Evolutionary conservation across 257 asterid species (phyloP), one percentile per base, ranked within the genome.

Genomic region (Scutellaria barbata): DNA sequence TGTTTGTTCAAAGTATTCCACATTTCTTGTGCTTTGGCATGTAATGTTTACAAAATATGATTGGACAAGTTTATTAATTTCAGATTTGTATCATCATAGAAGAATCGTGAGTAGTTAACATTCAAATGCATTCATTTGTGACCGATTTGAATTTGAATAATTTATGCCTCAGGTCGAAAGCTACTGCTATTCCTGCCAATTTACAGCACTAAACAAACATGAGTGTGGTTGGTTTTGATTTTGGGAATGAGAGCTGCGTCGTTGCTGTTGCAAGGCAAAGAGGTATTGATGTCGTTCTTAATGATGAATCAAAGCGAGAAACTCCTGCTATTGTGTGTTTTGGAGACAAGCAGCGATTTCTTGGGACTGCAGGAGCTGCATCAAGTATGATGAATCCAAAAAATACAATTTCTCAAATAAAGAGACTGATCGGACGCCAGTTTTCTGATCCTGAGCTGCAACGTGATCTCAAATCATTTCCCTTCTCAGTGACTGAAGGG

Each of bases 211-310:
- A 43, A 75, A 68, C 77, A 80, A 86, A 78, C 72, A 94, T 94
- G 99, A 94, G 99, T 55, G 99, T 94, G 83, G 99, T 94, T 22
- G 99, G 99, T 69, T 89, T 94, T 86, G 99, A 94, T 73, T 79
- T 94, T 45, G 97, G 99, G 47, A 94, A 94, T 8, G 97, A 94
- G 83, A 94, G 96, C 64, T 76, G 95, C 10, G 99, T 94, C 22
- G 97, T 94, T 63, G 97, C 99, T 0, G 99, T 94, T 57, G 99
- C 99, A 12, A 81, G 96, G 82, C 99, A 94, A 69, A 81, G 99
- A 59, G 99, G 99, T 14, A 94, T 94, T 51, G 99, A 94, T 62
- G 97, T 94, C 18, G 99, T 94, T 30, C 96, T 94, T 66, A 94
- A 94, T 45, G 89, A 94, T 45, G 99, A 94, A 77, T 94, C 99